These are phyloP conservation scores for Sesbania bispinosa DNA, from an alignment of 306 rosid genomes.

Conservation along the genomic window DNA sequence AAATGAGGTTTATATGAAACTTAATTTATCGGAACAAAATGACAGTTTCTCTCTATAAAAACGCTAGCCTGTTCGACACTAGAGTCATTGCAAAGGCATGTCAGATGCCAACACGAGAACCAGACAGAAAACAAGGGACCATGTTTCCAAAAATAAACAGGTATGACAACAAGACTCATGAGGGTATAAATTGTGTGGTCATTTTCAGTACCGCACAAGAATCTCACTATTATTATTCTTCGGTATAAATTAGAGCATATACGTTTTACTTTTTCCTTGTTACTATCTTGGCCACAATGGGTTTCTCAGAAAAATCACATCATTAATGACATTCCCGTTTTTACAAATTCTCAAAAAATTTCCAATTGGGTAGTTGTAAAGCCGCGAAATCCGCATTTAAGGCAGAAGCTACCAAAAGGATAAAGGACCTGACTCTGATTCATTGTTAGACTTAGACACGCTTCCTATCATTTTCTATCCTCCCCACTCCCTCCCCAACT, in stretches of 20 bases:
- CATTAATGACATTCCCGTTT: not conserved
- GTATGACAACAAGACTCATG: not conserved
- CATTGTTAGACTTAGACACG: conserved; percentile 8
- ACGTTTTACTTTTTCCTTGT: not conserved
- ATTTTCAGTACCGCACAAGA: not conserved
- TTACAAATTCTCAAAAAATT: conserved; percentile 13
- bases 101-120: not conserved
- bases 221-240: not conserved
- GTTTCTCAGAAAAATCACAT: not conserved
- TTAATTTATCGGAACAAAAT: not conserved
- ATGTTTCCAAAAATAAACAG: conserved; percentile 14
- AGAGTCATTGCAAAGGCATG: not conserved
- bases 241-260: not conserved
- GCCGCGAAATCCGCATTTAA: not conserved
- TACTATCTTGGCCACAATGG: not conserved
- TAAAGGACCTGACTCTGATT: not conserved
- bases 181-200: conserved; percentile 18
- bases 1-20: not conserved
- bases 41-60: not conserved
- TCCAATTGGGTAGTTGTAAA: conserved; percentile 1
- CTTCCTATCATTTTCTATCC: conserved; percentile 21
- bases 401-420: conserved; percentile 2
- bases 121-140: not conserved
- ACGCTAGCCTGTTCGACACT: not conserved
- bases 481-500: not conserved